These are phyloP conservation scores for Phialophora tarda DNA, from an alignment of 2,329 filamentous ascomycete species.

Conservation along the genomic window DNA sequence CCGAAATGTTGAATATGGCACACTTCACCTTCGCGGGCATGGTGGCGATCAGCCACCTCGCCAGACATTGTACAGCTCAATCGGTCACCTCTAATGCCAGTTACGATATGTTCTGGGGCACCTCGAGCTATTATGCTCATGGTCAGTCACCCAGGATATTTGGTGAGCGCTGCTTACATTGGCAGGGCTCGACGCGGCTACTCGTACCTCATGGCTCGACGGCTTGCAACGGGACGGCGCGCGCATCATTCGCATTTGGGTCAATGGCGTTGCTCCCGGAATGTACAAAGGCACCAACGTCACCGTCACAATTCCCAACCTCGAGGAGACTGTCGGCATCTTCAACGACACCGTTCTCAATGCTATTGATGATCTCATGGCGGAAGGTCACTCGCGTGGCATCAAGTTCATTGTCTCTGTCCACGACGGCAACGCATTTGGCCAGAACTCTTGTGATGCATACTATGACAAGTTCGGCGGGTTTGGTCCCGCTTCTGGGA, in stretches of 20 bases:
- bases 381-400: slow-evolving; percentile 8
- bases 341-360: slow-evolving; percentile 19
- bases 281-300: slow-evolving; percentile 18
- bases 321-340: slow-evolving; percentile 14
- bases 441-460: slow-evolving; percentile 15
- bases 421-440: slow-evolving; percentile 13
- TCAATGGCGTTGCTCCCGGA: slow-evolving; percentile 13
- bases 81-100: slow-evolving; percentile 6
- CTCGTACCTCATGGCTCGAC: slow-evolving; percentile 13
- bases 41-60: not conserved
- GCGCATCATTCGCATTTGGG: slow-evolving; percentile 9
- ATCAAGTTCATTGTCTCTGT: slow-evolving; percentile 18
- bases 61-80: not conserved
- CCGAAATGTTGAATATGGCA: not conserved
- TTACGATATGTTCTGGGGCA: slow-evolving; percentile 22
- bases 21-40: not conserved
- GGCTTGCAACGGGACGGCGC: slow-evolving; percentile 17
- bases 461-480: slow-evolving; percentile 14
- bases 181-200: slow-evolving; percentile 11
- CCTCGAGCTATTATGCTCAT: slow-evolving; percentile 18
- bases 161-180: not conserved
- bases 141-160: not conserved
- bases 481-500: slow-evolving; percentile 13
- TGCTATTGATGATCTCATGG: slow-evolving; percentile 10
- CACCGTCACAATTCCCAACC: slow-evolving; percentile 14